Conservation (phyloP, 805 yeast species). For the Cyberlindnera mississippiensis region DNA sequence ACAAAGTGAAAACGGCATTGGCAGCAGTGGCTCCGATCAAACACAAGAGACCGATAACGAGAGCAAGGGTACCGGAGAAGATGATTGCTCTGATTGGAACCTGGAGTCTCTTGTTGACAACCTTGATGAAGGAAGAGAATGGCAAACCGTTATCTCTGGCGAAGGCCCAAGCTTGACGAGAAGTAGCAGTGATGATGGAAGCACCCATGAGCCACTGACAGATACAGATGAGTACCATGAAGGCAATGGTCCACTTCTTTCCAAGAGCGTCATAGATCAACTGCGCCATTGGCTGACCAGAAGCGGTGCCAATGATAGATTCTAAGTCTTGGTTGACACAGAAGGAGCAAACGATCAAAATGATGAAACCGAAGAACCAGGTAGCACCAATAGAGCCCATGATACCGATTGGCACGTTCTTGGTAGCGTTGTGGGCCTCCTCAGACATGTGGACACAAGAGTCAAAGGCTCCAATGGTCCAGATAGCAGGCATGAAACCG, state of each 20-base stretch:
- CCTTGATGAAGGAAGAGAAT: conserved; percentile 46
- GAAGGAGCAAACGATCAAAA: conserved; percentile 51
- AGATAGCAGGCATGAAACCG: conserved; percentile 58
- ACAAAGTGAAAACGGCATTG: conserved; percentile 62
- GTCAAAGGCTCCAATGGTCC: conserved; percentile 75
- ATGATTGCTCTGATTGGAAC: conserved; percentile 58
- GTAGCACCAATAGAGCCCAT: conserved; percentile 53
- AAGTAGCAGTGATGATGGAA: conserved; percentile 56
- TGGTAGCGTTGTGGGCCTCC: conserved; percentile 59
- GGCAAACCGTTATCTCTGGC: conserved; percentile 76
- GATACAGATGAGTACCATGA: conserved; percentile 52
- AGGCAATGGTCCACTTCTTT: conserved; percentile 58
- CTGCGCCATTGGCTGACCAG: conserved; percentile 35
- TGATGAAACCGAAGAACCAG: conserved; percentile 53
- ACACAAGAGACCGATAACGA: conserved; percentile 52
- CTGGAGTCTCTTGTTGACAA: conserved; percentile 47
- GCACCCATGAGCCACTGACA: conserved; percentile 68
- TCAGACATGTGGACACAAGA: conserved; percentile 70
- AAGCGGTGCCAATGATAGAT: conserved; percentile 8
- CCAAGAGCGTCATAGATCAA: conserved; percentile 59
- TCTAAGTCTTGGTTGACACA: conserved; percentile 39
- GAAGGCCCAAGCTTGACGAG: conserved; percentile 73
- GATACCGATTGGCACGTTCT: conserved; percentile 61
- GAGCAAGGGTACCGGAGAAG: conserved; percentile 40
- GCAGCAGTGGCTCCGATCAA: conserved; percentile 60